A percentile compares a stretch with the other conserved stretches of the same genome.
phyloP scores from a whole-genome alignment of 352 stramenopile genomes.

The Phytopythium cucurbitacearum region DNA sequence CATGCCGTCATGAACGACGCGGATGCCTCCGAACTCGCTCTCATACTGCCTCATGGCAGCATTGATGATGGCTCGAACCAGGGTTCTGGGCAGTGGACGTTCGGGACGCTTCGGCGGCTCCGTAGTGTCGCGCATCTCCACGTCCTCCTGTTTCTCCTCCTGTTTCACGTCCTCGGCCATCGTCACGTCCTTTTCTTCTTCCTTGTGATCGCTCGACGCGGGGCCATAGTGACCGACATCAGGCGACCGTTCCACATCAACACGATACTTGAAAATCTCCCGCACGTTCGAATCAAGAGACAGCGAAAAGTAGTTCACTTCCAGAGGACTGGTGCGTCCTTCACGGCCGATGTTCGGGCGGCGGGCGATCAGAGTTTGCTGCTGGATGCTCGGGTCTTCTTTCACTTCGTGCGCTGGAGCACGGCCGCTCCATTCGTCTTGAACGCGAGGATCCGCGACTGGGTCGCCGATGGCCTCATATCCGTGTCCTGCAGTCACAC shows the following conservation, averaged over 20 bases:
- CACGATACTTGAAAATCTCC: conserved; percentile 78
- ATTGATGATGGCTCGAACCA: conserved; percentile 64
- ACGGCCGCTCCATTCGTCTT: conserved; percentile 45
- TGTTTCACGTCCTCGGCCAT: conserved; percentile 32
- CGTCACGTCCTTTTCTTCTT: conserved; percentile 16
- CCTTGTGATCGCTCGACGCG: conserved; percentile 29
- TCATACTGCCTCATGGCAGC: conserved; percentile 46
- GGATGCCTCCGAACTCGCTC: conserved; percentile 43
- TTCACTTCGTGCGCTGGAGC: conserved; percentile 27
- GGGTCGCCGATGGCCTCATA: conserved; percentile 49
- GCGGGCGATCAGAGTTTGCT: conserved; percentile 38
- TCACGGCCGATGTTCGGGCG: conserved; percentile 29
- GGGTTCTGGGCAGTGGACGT: conserved; percentile 30
- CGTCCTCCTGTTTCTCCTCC: conserved; percentile 26
- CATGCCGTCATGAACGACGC: conserved; percentile 66
- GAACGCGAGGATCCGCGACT: conserved; percentile 43
- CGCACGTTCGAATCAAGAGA: conserved; percentile 31
- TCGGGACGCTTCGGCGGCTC: conserved; percentile 19
- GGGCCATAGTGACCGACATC: conserved; percentile 54
- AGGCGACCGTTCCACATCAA: conserved; percentile 46
- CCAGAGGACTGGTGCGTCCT: conserved; percentile 35
- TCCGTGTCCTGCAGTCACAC: conserved; percentile 32
- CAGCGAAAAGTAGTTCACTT: conserved; percentile 66
- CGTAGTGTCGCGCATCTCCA: conserved; percentile 38
- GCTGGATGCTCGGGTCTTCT: conserved; percentile 34